Conservation (phyloP, 345 rosid genomes). For the Populus deltoides region DNA sequence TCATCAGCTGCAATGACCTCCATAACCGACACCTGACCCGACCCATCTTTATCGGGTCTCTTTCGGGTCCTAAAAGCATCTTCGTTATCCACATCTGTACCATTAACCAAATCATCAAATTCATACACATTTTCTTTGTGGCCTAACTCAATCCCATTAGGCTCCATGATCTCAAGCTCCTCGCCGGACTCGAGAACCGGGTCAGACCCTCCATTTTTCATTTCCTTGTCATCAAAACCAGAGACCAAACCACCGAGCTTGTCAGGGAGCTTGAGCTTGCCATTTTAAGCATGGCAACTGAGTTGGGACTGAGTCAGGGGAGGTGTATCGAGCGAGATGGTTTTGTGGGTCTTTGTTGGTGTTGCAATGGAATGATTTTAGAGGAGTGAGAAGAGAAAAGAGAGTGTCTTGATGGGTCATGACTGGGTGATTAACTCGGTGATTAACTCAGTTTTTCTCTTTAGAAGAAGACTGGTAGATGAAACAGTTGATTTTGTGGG, state of each 20-base stretch:
- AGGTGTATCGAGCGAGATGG: slow-evolving; percentile 3
- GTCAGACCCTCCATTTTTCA: slow-evolving; percentile 27
- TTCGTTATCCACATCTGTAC: slow-evolving; percentile 23
- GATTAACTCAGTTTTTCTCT: not conserved
- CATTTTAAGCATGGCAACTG: slow-evolving; percentile 41
- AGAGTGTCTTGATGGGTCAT: not conserved
- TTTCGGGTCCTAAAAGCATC: slow-evolving; percentile 10
- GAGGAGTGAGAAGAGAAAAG: not conserved
- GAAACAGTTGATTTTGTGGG: not conserved
- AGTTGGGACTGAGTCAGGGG: slow-evolving; percentile 17
- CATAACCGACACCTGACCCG: slow-evolving; percentile 27
- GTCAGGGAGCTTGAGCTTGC: slow-evolving; percentile 51
- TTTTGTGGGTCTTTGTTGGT: not conserved
- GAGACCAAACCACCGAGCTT: slow-evolving; percentile 51
- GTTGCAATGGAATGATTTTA: slow-evolving; percentile 10
- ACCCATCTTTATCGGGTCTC: slow-evolving; percentile 30
- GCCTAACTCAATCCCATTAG: slow-evolving; percentile 32
- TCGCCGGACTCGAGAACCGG: slow-evolving; percentile 43
- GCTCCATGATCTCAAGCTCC: slow-evolving; percentile 56
- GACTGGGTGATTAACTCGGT: slow-evolving; percentile 15
- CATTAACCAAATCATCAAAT: slow-evolving; percentile 8
- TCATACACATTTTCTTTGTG: slow-evolving; percentile 22
- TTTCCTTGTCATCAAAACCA: slow-evolving; percentile 35
- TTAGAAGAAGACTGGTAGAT: slow-evolving; percentile 35
- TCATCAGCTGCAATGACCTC: slow-evolving; percentile 52